Percentiles rank a stretch among this genome's conserved stretches.
Conservation (phyloP, 2,329 filamentous ascomycete genomes). For the Gaeumannomyces tritici region DNA sequence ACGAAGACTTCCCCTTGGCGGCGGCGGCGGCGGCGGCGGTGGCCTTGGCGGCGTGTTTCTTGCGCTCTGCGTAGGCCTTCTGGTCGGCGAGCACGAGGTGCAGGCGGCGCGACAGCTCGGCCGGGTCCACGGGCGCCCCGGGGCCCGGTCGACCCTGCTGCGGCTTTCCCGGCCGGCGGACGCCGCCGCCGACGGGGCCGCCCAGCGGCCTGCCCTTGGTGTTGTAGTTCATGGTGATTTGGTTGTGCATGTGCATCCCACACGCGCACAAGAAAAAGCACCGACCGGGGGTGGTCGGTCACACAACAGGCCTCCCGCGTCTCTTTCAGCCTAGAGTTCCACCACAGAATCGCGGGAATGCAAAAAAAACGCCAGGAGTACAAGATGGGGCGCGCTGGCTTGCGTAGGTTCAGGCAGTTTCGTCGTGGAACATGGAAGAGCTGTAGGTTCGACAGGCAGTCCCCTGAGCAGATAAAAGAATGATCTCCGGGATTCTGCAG, state of each 20-base stretch:
- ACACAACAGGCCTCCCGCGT: background rate
- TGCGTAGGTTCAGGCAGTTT: background rate
- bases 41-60: constrained; percentile 4
- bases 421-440: background rate
- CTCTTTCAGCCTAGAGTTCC: background rate
- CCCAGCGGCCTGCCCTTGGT: background rate
- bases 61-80: constrained; percentile 26
- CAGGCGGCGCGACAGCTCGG: constrained; percentile 44
- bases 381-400: background rate
- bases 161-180: background rate
- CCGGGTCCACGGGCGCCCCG: constrained; percentile 37
- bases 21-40: background rate
- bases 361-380: background rate
- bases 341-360: background rate
- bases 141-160: background rate
- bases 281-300: background rate
- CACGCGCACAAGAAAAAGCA: no score
- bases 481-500: background rate
- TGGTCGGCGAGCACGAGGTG: constrained; percentile 40
- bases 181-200: background rate
- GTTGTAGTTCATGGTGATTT: background rate
- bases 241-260: background rate
- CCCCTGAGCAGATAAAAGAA: background rate
- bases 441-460: no score
- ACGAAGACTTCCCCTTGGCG: background rate